Evolutionary conservation across 768 basidiomycete species (phyloP).

Genomic region (Kwoniella europaea): DNA sequence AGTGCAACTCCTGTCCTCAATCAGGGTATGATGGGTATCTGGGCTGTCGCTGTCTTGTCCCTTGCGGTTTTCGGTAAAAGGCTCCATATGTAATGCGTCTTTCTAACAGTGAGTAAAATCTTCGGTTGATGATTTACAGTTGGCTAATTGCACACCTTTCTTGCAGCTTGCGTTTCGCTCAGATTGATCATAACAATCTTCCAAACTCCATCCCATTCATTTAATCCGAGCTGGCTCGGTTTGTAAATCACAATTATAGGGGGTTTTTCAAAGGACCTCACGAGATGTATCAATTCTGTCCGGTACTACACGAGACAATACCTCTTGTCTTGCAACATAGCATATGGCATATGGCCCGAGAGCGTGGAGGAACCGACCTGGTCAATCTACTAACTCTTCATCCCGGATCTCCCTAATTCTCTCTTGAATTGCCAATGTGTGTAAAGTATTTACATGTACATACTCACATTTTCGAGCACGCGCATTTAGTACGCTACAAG

Average conservation of each 20-base stretch:
- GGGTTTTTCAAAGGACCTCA: no score
- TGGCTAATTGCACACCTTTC: not conserved
- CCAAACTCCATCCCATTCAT: not conserved
- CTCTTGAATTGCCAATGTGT: no score
- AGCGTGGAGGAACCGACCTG: no score
- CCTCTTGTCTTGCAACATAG: no score
- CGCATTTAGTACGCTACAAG: no score
- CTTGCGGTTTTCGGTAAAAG: constrained; percentile 3
- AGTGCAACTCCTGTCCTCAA: not conserved
- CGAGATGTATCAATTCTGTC: no score
- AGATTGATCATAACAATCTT: not conserved
- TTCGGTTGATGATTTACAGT: not conserved
- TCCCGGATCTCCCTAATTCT: no score
- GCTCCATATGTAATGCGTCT: not conserved
- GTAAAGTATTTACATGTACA: no score
- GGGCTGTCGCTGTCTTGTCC: not conserved
- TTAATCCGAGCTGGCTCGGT: not conserved
- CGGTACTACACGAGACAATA: no score
- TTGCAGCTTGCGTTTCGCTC: not conserved
- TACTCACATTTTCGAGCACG: no score
- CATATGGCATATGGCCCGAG: no score
- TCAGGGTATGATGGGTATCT: not conserved
- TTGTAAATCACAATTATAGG: not conserved
- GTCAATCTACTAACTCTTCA: no score
- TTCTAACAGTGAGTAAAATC: not conserved